Evolutionary conservation across 73 alveolate genomes (phyloP), one percentile per base, ranked within the genome.

Genomic region (Stentor roeselii): DNA sequence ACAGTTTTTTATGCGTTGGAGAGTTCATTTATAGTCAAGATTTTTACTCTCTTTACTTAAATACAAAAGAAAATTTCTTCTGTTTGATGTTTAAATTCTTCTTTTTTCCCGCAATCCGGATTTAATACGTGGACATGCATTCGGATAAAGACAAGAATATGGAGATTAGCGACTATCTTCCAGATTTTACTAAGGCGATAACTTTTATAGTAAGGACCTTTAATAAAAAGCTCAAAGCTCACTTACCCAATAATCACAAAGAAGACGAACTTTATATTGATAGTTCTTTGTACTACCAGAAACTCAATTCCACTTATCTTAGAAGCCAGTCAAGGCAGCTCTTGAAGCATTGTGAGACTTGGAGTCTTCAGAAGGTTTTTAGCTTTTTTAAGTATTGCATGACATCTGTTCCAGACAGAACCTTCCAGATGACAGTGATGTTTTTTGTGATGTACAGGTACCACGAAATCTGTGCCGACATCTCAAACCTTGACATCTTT

Each of bases 401-500:
- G 2, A 21, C 14, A n/a, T 27, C n/a, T 2, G 42, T 67, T 1
- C 80, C 80, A 67, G 80, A 67, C 1, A 21, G 80, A 0, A 67
- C 41, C 80, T 32, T 67, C 37, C 80, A 67, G 34, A 67, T 67
- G 80, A 0, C 42, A 0, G n/a, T 32, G 2, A 67, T 67, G n/a
- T 67, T 67, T 67, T 67, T 21, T 32, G 34, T 67, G 80, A 67
- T 67, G 80, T 67, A 67, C 34, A 36, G 37, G 21, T 67, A 67
- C 34, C 80, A 67, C 37, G 80, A 67, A 67, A 67, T 67, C 37
- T n/a, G 42, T 34, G 80, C 21, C 37, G 41, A 67, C 0, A n/a
- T 2, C 37, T n/a, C 37, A 1, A 67, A 67, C 34, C 37, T 67
- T 27, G 37, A 67, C 14, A 67, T 67, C 37, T 67, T 67, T 34